These are phyloP conservation scores for Pythium utonaiense DNA, from an alignment of 352 stramenopile genomes.

Conservation along the genomic window DNA sequence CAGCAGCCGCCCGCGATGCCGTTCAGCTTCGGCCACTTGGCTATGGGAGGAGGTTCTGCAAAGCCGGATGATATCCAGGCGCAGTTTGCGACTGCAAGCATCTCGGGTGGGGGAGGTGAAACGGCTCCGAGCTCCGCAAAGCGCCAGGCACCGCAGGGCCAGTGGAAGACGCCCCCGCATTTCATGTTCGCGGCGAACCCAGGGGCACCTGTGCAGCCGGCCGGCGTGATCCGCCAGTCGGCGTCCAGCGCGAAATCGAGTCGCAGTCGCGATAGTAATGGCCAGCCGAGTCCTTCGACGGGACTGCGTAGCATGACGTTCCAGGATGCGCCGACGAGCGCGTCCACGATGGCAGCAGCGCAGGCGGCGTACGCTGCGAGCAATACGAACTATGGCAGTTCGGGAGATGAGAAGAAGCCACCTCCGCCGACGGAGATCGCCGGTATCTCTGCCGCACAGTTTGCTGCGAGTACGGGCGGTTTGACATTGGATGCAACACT, in stretches of 20 bases:
- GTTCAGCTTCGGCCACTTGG: constrained; percentile 22
- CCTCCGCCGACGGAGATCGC: constrained; percentile 38
- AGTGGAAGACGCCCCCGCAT: constrained; percentile 64
- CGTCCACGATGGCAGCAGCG: constrained; percentile 7
- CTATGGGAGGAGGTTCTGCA: constrained; percentile 2
- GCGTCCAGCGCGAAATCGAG: not conserved
- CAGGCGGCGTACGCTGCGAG: constrained; percentile 13
- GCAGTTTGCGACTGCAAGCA: constrained; percentile 25
- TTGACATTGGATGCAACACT: constrained; percentile 77
- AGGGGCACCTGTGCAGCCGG: constrained; percentile 11
- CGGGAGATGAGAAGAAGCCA: constrained; percentile 33
- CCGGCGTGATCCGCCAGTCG: not conserved
- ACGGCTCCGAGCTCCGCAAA: constrained; percentile 29
- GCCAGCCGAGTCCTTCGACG: constrained; percentile 43
- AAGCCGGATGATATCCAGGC: constrained; percentile 28
- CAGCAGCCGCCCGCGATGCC: constrained; percentile 20
- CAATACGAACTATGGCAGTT: constrained; percentile 23
- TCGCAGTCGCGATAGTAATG: constrained; percentile 12
- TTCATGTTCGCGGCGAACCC: constrained; percentile 44
- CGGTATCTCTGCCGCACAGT: constrained; percentile 73
- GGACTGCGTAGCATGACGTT: constrained; percentile 65
- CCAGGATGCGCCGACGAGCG: constrained; percentile 29
- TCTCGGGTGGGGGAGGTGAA: constrained; percentile 15
- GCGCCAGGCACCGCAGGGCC: constrained; percentile 43
- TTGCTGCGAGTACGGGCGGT: constrained; percentile 74